Evolutionary conservation across 1,284 basidiomycete genomes (phyloP), one percentile per base, ranked within the genome.

Genomic region (Ganoderma boninense): DNA sequence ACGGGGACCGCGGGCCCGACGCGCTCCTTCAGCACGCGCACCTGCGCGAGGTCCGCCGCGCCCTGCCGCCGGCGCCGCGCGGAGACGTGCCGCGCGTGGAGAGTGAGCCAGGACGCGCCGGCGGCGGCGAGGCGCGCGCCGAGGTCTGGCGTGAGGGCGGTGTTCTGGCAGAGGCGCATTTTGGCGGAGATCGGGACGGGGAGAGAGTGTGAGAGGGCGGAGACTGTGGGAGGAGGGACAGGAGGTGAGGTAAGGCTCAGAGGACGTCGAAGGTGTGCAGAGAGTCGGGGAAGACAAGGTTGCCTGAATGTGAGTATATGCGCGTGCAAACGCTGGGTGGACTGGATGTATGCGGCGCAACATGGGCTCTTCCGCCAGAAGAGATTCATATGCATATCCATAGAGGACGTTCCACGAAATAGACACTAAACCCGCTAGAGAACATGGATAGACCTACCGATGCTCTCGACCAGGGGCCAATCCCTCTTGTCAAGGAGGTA

Each of bases 41-140:
- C 87, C 70, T 88, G 83, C 59, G 80, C 80, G 23, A 95, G 85
- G 74, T 93, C 87, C 13, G 93, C 92, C 13, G 89, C 82, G 4
- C 91, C 92, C 67, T 91, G 89, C 20, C 93, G 83, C 40, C 93
- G 83, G 23, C 90, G 85, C 49, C 86, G 87, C 10, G 90, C 84
- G 29, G 92, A 91, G 35, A 92, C 90, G 60, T 89, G 89, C 1
- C 93, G 88, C 2, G 92, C 90, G 75, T 95, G 93, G 7, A 95
- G 79, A 2, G 92, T 89, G 59, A 95, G 78, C 84, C 90, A 91
- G 3, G 88, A 86, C 14, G 87, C 87, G 13, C 92, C 92, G 1
- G 86, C 86, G 20, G 83, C 83, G 76, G 91, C 90, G 26, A 95
- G 83, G 44, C 83, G 82, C 69, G 83, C 81, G 2, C 88, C 89